A percentile compares a stretch with the other conserved stretches of the same genome.
These are phyloP conservation scores for Amphibolis antarctica DNA, from an alignment of 106 monocot species.

Conservation along the genomic window DNA sequence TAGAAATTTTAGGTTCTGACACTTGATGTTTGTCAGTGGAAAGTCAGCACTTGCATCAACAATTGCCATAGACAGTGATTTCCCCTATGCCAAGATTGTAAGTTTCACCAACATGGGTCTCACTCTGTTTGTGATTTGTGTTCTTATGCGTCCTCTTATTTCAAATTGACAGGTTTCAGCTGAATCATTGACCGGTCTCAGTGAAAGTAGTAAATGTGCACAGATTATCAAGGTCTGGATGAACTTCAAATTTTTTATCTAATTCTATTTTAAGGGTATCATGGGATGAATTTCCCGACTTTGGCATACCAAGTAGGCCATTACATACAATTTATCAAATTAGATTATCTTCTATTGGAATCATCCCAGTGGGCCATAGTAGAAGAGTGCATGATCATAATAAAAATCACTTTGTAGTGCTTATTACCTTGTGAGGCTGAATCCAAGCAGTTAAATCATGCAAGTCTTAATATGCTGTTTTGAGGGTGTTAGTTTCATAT, in stretches of 20 bases:
- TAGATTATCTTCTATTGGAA: no score
- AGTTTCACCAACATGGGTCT: constrained; percentile 18
- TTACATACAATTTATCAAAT: no score
- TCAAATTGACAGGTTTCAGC: constrained; percentile 55
- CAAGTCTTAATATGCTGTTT: no score
- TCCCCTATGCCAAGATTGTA: constrained; percentile 95
- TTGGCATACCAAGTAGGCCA: no score
- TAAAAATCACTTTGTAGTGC: no score
- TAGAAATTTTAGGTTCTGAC: neutral
- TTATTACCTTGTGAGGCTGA: no score
- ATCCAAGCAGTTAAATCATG: no score
- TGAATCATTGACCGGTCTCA: constrained; percentile 89
- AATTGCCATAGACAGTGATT: constrained; percentile 88
- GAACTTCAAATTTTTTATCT: neutral
- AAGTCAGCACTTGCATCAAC: constrained; percentile 87
- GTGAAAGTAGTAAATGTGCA: constrained; percentile 90
- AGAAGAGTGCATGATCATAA: no score
- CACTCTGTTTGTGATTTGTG: neutral
- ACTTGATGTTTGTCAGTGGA: constrained; percentile 49
- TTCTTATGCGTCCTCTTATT: constrained; percentile 1
- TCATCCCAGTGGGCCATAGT: no score
- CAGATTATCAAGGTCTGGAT: constrained; percentile 70
- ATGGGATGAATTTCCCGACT: neutral
- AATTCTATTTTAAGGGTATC: neutral
- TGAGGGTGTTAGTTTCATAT: no score